A percentile compares a stretch with the other conserved stretches of the same genome.
phyloP scores from a whole-genome alignment of 2,329 filamentous ascomycete genomes.

The Lanzia echinophila region DNA sequence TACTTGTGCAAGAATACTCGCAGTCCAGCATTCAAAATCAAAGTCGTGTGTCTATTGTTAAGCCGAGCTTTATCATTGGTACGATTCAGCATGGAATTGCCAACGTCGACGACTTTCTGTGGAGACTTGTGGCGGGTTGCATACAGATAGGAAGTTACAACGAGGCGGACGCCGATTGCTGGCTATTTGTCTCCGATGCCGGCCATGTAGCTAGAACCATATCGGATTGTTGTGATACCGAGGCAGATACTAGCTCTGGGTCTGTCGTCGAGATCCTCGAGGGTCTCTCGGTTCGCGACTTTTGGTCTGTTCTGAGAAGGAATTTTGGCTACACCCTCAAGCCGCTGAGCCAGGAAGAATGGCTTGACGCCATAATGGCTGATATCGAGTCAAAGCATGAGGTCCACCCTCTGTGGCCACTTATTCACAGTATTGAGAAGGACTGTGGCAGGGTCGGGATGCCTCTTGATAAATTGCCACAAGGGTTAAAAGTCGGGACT shows the following conservation, averaged over 20 bases:
- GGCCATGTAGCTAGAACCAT: conserved; percentile 12
- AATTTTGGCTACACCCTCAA: conserved; percentile 4
- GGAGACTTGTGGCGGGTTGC: conserved; percentile 20
- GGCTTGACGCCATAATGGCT: neutral
- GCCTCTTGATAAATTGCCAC: neutral
- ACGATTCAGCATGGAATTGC: conserved; percentile 18
- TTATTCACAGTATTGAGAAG: conserved; percentile 1
- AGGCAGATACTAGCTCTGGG: neutral
- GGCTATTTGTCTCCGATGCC: conserved; percentile 19
- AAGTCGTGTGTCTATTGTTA: conserved; percentile 15
- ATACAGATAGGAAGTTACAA: conserved; percentile 16
- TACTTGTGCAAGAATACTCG: conserved; percentile 42
- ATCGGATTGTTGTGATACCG: conserved; percentile 1
- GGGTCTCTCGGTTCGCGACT: conserved; percentile 5
- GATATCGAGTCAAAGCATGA: conserved; percentile 4
- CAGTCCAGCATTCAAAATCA: neutral
- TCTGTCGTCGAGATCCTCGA: neutral
- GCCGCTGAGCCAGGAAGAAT: conserved; percentile 1
- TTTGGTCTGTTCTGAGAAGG: conserved; percentile 4
- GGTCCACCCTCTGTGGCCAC: neutral
- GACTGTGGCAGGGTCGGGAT: conserved; percentile 5
- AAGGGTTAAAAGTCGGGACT: neutral
- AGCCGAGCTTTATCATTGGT: conserved; percentile 23
- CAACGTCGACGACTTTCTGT: conserved; percentile 25
- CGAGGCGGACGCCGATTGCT: conserved; percentile 9